Evolutionary conservation across 345 rosid species (phyloP).

Genomic region (Turnera subulata): DNA sequence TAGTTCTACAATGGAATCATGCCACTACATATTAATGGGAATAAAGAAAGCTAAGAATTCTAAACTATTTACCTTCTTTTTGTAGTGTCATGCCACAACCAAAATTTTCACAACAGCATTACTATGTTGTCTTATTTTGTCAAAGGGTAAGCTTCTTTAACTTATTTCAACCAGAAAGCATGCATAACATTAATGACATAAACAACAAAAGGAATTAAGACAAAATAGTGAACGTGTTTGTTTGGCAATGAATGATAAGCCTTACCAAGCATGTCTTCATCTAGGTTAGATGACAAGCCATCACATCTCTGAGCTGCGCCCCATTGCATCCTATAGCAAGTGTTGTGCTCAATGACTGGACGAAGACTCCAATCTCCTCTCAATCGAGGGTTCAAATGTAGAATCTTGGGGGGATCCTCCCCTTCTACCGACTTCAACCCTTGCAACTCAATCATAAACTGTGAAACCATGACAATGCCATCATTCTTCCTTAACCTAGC

Average conservation of each 20-base stretch:
- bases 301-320: slow-evolving; percentile 92
- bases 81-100: too few species aligned
- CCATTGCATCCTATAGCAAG: slow-evolving; percentile 99
- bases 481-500: slow-evolving; percentile 43
- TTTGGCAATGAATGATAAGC: slow-evolving; percentile 9
- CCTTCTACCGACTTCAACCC: slow-evolving; percentile 88
- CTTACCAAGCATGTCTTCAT: slow-evolving; percentile 78
- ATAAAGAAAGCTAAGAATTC: too few species aligned
- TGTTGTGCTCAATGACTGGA: slow-evolving; percentile 94
- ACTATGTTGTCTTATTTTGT: too few species aligned
- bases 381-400: slow-evolving; percentile 89
- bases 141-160: neutral
- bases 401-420: slow-evolving; percentile 93
- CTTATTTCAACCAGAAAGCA: neutral
- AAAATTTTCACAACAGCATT: too few species aligned
- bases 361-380: slow-evolving; percentile 88
- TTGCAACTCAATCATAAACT: slow-evolving; percentile 93
- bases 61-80: too few species aligned
- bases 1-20: too few species aligned
- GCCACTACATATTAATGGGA: too few species aligned
- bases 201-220: neutral
- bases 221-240: neutral
- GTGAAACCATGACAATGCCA: slow-evolving; percentile 76
- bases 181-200: slow-evolving; percentile 4
- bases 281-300: slow-evolving; percentile 74